A percentile compares a stretch with the other conserved stretches of the same genome.
These are phyloP conservation scores for Madurella fahalii DNA, from an alignment of 2,329 filamentous ascomycete species.

Conservation along the genomic window DNA sequence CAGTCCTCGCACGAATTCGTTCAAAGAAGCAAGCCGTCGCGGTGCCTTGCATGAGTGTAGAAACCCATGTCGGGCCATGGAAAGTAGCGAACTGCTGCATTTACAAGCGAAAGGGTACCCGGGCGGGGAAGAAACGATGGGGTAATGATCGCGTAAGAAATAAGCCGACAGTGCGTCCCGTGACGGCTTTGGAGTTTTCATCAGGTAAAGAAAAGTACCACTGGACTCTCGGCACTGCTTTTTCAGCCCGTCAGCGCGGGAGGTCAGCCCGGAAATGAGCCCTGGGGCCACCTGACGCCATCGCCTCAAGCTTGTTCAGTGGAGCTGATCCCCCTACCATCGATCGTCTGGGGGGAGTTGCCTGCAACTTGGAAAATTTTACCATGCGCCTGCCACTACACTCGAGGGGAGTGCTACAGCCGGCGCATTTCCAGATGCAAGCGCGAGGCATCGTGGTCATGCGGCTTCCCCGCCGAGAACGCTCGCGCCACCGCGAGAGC, in stretches of 20 bases:
- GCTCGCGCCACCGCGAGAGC: slow-evolving; percentile 10
- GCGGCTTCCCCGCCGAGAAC: slow-evolving; percentile 11
- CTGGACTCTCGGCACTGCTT: slow-evolving; percentile 21
- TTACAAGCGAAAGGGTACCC: slow-evolving; percentile 17
- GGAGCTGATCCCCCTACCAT: not conserved
- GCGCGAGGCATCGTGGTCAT: slow-evolving; percentile 12
- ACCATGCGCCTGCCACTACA: not conserved
- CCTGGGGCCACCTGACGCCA: not conserved
- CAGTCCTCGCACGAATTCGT: slow-evolving; percentile 9
- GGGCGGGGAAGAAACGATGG: slow-evolving; percentile 18
- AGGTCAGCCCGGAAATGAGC: slow-evolving; percentile 1
- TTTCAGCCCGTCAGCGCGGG: slow-evolving; percentile 19
- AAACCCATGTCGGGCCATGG: not conserved
- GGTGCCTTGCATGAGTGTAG: slow-evolving; percentile 7
- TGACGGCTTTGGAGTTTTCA: slow-evolving; percentile 28
- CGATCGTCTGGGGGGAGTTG: not conserved
- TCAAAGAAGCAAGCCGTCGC: not conserved
- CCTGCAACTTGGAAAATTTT: not conserved
- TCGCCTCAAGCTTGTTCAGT: not conserved
- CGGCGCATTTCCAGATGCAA: slow-evolving; percentile 7
- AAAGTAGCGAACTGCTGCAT: slow-evolving; percentile 14
- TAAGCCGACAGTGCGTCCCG: slow-evolving; percentile 19
- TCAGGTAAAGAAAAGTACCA: slow-evolving; percentile 25
- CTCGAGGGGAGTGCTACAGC: too few relatives aligned
- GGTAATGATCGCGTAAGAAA: slow-evolving; percentile 28